Base-by-base conservation (phyloP, 805 yeast species). In the Kurtzmaniella cleridarum region DNA sequence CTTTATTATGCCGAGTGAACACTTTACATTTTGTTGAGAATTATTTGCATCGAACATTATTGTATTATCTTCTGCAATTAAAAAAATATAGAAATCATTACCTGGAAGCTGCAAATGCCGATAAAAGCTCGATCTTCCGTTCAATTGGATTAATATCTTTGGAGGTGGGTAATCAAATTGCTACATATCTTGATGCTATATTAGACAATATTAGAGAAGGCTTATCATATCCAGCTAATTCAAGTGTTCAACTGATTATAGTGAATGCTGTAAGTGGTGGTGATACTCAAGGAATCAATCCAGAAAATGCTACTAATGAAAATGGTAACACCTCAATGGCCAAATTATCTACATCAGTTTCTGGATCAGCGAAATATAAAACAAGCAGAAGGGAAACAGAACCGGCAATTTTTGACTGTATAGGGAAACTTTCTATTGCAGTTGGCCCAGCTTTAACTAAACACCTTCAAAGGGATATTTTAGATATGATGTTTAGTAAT, bases 381-480 rank as follows among this genome's bases (percentile, higher is more conserved):
- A 59, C 71, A 2, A 55, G 64, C 23, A 72, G 90, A 42, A 82
- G 79, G 53, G 89, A 84, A 35, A 79, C 84, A 32, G 95, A 87
- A 47, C 83, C 86, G 0, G 89, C 95, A 1, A 77, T 91, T 15
- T 91, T 90, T 52, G 86, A 84, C 49, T 93, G 98, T 56, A 73
- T 91, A 32, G 87, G 95, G 0, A 84, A 87, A 60, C 64, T 93
- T 28, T 90, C 96, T 0, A 73, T 75, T 18, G 91, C 98, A 0
- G 87, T 91, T 12, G 97, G 97, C 0, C 95, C 96, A 10, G 95
- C 96, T 0, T 67, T 91, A 40, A 86, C 96, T 0, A 93, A 91
- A 54, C 89, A 87, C 55, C 64, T 93, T 40, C 90, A 88, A 46
- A 75, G 82, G 44, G 95, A 87, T 51, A 73, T 91, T 16, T 63